Evolutionary conservation across 1,284 basidiomycete genomes (phyloP).

Genomic region (Tilletia setariae): DNA sequence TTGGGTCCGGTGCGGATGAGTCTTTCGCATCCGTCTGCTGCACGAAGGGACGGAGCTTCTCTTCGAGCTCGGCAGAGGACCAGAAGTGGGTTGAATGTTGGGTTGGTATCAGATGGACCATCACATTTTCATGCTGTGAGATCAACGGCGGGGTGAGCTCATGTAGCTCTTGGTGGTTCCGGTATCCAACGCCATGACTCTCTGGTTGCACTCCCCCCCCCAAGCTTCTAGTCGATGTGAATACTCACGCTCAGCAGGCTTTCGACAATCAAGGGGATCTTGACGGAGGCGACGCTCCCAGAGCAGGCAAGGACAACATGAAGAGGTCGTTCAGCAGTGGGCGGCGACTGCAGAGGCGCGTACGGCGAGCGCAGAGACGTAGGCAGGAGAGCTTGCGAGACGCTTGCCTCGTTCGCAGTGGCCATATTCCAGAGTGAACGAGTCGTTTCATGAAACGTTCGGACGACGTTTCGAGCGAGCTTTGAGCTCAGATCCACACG

Average conservation of each 20-base stretch:
- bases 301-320: conserved; percentile 81
- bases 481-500: too few species aligned
- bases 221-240: too few species aligned
- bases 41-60: background rate
- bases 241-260: conserved; percentile 61
- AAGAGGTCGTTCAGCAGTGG: conserved; percentile 29
- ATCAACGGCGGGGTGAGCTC: too few species aligned
- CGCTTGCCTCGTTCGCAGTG: too few species aligned
- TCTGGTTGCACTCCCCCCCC: too few species aligned
- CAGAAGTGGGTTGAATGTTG: conserved; percentile 76
- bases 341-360: conserved; percentile 31
- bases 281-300: conserved; percentile 91
- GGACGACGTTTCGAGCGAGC: too few species aligned
- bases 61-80: conserved; percentile 53
- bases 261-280: conserved; percentile 80
- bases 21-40: background rate
- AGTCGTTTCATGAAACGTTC: too few species aligned
- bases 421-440: too few species aligned
- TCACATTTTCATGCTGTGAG: conserved; percentile 67
- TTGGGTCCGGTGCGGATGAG: background rate
- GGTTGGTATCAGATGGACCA: conserved; percentile 80
- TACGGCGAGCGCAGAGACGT: conserved; percentile 44
- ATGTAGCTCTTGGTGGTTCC: too few species aligned
- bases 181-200: too few species aligned
- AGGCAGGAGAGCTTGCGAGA: conserved; percentile 22